phyloP scores from a whole-genome alignment of 345 rosid genomes.

The Citrus mangshanensis region DNA sequence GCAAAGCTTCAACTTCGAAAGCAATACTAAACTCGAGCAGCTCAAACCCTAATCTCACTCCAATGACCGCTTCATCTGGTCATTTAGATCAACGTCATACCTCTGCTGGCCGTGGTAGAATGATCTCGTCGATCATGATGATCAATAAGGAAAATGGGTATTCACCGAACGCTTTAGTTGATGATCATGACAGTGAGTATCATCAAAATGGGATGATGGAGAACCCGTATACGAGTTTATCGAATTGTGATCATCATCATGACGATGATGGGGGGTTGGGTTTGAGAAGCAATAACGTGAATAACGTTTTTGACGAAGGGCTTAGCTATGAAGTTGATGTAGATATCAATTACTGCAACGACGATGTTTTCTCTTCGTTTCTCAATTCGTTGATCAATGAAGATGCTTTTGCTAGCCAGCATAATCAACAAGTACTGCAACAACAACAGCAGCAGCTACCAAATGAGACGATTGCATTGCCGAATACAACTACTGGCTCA shows the following conservation, averaged over 20 bases:
- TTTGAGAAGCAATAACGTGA: constrained; percentile 3
- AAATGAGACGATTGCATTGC: neutral
- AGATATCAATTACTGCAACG: constrained; percentile 29
- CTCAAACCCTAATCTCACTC: constrained; percentile 10
- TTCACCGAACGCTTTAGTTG: neutral
- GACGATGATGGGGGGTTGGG: constrained; percentile 5
- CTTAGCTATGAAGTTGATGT: constrained; percentile 19
- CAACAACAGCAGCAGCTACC: neutral
- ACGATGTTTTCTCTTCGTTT: constrained; percentile 49
- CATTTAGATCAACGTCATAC: constrained; percentile 19
- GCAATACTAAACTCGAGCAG: neutral
- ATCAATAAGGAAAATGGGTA: constrained; percentile 17
- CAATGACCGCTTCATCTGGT: constrained; percentile 11
- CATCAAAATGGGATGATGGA: neutral
- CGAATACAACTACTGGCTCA: neutral
- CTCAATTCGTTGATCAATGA: constrained; percentile 57
- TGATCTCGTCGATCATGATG: constrained; percentile 7
- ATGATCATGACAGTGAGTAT: neutral
- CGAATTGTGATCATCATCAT: neutral
- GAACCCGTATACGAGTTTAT: constrained; percentile 7
- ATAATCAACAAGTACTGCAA: constrained; percentile 19
- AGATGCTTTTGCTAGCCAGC: constrained; percentile 32
- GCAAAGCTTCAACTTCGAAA: constrained; percentile 19
- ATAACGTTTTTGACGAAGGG: neutral
- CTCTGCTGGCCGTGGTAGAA: neutral